phyloP scores from a whole-genome alignment of 768 basidiomycete species.

The Hypholoma sublateritium region DNA sequence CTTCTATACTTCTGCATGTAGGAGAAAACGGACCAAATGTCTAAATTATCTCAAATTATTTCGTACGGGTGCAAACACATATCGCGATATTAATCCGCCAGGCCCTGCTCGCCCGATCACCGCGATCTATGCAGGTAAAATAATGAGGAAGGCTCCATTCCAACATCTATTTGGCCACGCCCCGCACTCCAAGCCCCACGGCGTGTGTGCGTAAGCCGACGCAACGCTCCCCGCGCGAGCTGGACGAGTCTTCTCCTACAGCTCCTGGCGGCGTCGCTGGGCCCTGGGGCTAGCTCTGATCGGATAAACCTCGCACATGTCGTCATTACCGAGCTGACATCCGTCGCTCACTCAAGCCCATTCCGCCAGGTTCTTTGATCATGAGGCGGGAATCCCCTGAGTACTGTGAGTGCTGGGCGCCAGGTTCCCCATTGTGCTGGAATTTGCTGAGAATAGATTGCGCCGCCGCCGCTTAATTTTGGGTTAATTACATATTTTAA shows the following conservation, averaged over 20 bases:
- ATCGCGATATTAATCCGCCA: conserved; percentile 1
- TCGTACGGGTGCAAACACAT: not conserved
- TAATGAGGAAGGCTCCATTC: not conserved
- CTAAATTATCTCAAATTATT: not conserved
- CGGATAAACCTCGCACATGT: conserved; percentile 6
- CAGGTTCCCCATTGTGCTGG: no score
- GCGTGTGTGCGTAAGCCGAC: not conserved
- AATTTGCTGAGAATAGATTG: no score
- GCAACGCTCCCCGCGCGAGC: not conserved
- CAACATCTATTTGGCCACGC: not conserved
- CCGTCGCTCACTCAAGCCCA: not conserved
- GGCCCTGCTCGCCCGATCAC: not conserved
- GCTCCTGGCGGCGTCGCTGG: not conserved
- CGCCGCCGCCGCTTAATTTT: no score
- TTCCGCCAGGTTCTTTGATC: not conserved
- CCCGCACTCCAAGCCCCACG: not conserved
- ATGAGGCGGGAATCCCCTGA: conserved; percentile 4
- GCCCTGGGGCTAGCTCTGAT: not conserved
- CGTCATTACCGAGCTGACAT: conserved; percentile 2
- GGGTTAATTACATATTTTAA: no score
- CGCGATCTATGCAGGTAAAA: not conserved
- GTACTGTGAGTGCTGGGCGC: not conserved
- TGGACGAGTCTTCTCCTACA: no score
- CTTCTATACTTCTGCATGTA: not conserved
- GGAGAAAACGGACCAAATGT: not conserved